Evolutionary conservation across 169 alveolate genomes (phyloP), one percentile per base, ranked within the genome.

Genomic region (Babesia caballi): DNA sequence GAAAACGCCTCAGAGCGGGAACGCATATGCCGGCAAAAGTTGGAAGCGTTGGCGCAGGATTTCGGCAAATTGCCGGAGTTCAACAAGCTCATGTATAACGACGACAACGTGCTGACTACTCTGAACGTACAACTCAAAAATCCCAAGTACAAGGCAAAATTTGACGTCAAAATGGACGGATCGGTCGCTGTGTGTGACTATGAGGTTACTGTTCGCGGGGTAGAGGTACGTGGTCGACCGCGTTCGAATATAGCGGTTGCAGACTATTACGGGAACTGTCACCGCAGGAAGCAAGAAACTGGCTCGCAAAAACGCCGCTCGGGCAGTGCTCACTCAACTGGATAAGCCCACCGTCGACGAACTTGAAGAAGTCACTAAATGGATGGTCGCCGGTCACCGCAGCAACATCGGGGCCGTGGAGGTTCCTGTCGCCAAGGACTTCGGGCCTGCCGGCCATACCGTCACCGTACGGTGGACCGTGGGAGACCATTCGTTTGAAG

Each of bases 301-400:
- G 15, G 88, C 88, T 3, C 63, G 47, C 25, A 80, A 61, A 50
- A 47, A 40, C 23, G 88, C 88, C 1, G 88, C 83, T 19, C 7
- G 83, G 38, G n/a, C 12, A 27, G 59, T 80, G 12, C 33, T 80
- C 35, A 23, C 71, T 5, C 30, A 70, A 9, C 15, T 80, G 35
- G 59, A 59, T 0, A 25, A 21, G 3, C 88, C 88, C 1, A 36
- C 83, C 3, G 9, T 38, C 3, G 83, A 80, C 4, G 83, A 80
- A 35, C 25, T 58, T 27, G 47, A 58, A 8, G 88, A 68, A 41
- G 70, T 66, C 27, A 80, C 82, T 1, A 69, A 70, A 46, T 80
- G 88, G 84, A 80, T 80, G 52, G 83, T 80, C 17, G 41, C 75
- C 21, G 65, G 69, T 19, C 85, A 66, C 47, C 28, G 53, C 23